A percentile compares a stretch with the other conserved stretches of the same genome.
Evolutionary conservation across 108 stramenopile genomes (phyloP).

Genomic region (Tribonema minus): DNA sequence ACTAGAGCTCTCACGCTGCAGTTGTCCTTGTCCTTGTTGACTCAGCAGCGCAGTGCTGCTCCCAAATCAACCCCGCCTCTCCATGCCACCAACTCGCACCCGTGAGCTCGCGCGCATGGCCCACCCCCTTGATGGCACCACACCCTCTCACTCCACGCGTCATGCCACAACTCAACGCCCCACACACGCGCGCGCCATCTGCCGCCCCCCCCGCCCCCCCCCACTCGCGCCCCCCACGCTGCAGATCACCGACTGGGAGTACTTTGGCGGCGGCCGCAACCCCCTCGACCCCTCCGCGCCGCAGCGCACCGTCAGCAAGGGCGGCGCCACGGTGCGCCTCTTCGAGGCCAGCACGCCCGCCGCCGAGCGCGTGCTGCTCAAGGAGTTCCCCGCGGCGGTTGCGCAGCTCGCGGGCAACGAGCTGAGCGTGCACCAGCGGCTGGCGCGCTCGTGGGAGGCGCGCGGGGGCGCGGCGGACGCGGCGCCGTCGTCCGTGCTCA

Average conservation of each 20-base stretch:
- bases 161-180: too few species aligned
- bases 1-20: too few species aligned
- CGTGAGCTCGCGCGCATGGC: too few species aligned
- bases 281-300: conserved; percentile 24
- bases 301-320: conserved; percentile 1
- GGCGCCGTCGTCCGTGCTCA: not conserved
- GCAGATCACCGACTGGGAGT: conserved; percentile 39
- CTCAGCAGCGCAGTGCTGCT: too few species aligned
- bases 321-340: conserved; percentile 21
- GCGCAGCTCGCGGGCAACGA: conserved; percentile 20
- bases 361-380: conserved; percentile 17
- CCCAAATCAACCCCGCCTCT: too few species aligned
- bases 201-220: too few species aligned
- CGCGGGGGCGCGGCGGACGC: not conserved
- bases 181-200: too few species aligned
- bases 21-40: too few species aligned
- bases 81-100: too few species aligned
- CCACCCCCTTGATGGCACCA: too few species aligned
- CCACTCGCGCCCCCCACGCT: too few species aligned
- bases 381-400: conserved; percentile 20
- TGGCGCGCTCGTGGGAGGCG: conserved; percentile 16
- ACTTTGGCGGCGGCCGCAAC: conserved; percentile 2
- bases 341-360: conserved; percentile 23
- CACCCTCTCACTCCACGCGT: too few species aligned
- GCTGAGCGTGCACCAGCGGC: not conserved